These are phyloP conservation scores for Pholiota molesta DNA, from an alignment of 768 basidiomycete species.

Conservation along the genomic window DNA sequence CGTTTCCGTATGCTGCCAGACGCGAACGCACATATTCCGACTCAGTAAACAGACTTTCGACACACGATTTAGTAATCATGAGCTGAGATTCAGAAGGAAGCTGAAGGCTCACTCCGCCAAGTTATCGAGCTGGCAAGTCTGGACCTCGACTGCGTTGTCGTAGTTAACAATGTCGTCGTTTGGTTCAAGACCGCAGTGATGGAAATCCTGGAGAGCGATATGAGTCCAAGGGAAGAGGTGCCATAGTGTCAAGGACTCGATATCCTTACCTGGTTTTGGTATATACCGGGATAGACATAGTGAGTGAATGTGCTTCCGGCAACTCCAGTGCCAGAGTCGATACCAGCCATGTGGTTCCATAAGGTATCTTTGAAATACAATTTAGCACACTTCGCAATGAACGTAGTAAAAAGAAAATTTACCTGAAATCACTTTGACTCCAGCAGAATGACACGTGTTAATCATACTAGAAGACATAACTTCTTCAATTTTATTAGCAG, in stretches of 20 bases:
- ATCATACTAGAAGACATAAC: slow-evolving; percentile 41
- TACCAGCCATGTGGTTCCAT: slow-evolving; percentile 68
- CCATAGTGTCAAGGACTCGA: too few species aligned
- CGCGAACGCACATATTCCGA: slow-evolving; percentile 58
- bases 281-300: slow-evolving; percentile 54
- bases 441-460: slow-evolving; percentile 50
- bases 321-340: slow-evolving; percentile 49
- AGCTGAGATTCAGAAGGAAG: background rate
- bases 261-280: slow-evolving; percentile 43
- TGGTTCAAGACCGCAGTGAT: slow-evolving; percentile 61
- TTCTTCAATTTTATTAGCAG: background rate
- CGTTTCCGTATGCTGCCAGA: slow-evolving; percentile 61
- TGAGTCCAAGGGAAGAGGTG: background rate
- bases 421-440: slow-evolving; percentile 61
- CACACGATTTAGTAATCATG: background rate
- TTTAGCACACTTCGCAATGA: background rate
- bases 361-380: slow-evolving; percentile 45
- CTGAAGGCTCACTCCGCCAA: slow-evolving; percentile 51
- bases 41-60: slow-evolving; percentile 60
- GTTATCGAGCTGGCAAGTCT: slow-evolving; percentile 54
- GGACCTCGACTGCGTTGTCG: slow-evolving; percentile 54
- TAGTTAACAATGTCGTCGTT: slow-evolving; percentile 60
- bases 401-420: background rate
- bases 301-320: slow-evolving; percentile 56
- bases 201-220: slow-evolving; percentile 47